These are phyloP conservation scores for Phylloporus sp. DNA, from an alignment of 768 basidiomycete species.

Conservation along the genomic window DNA sequence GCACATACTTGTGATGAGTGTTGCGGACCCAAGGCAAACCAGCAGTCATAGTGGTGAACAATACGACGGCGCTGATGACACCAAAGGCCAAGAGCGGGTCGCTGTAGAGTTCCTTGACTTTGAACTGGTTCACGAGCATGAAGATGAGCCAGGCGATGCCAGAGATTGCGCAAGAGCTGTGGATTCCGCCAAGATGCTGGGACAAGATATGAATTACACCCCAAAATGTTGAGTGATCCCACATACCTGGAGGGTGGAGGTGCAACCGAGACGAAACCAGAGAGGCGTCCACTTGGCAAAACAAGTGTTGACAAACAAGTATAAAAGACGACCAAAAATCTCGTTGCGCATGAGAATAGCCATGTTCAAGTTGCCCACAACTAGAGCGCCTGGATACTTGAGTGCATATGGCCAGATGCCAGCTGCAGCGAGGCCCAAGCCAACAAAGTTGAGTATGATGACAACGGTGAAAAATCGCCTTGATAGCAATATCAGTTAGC, in stretches of 20 bases:
- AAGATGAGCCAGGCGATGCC: conserved; percentile 66
- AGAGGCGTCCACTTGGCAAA: conserved; percentile 85
- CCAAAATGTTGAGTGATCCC: not conserved
- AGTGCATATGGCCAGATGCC: conserved; percentile 66
- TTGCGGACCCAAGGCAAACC: conserved; percentile 80
- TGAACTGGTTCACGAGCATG: conserved; percentile 55
- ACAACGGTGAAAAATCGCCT: conserved; percentile 73
- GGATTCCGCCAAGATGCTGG: conserved; percentile 75
- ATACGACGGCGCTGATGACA: conserved; percentile 49
- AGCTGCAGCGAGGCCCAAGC: conserved; percentile 53
- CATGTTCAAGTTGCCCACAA: conserved; percentile 66
- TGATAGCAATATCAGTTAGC: conserved; percentile 7
- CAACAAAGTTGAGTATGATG: conserved; percentile 55
- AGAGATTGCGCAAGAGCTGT: conserved; percentile 69
- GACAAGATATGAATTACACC: conserved; percentile 7
- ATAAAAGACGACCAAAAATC: conserved; percentile 72
- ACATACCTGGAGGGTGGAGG: conserved; percentile 61
- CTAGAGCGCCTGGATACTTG: conserved; percentile 63
- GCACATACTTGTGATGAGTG: conserved; percentile 69
- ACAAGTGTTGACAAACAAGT: conserved; percentile 61
- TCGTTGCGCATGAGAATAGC: conserved; percentile 80
- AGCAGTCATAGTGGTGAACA: conserved; percentile 55
- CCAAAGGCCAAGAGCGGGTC: conserved; percentile 58
- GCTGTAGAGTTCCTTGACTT: conserved; percentile 43
- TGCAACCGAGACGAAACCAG: conserved; percentile 66